Base-by-base conservation (phyloP, 139 green algal genomes). In the Pleodorina starrii region DNA sequence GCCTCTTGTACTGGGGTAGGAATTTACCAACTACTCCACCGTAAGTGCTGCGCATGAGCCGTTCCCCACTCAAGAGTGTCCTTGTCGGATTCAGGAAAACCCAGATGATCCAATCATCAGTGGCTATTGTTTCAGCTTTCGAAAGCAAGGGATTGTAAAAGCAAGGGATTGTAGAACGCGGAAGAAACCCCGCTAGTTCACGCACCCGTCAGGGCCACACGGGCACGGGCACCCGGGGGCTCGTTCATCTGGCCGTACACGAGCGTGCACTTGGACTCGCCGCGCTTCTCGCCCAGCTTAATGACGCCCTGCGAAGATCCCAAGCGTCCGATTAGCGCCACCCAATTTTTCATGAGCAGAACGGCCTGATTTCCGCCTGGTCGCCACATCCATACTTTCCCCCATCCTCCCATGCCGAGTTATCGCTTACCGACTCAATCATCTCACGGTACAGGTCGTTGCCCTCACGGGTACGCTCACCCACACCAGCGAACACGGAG, bases 171-270 rank as follows among this genome's bases (percentile, higher is more conserved):
- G n/a, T n/a, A n/a, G n/a, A n/a, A n/a, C n/a, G n/a, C n/a, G n/a
- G n/a, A n/a, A n/a, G n/a, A n/a, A n/a, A n/a, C n/a, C n/a, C n/a
- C n/a, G n/a, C n/a, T n/a, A n/a, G n/a, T 78, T 71, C 59, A 63
- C 59, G 59, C 50, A 93, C 91, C 91, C 27, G 98, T 99, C 68
- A 99, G 94, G 12, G 97, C 98, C 40, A 99, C 98, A 92, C 98
- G 98, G 25, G 98, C 98, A 90, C 98, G 98, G 17, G 98, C 98
- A 88, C 98, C 98, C 32, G 98, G 98, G 32, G 98, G 98, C 96
- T 99, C 98, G 91, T 99, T 99, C 98, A 99, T 99, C 94, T 99
- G 98, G n/a, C 98, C 98, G 91, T 99, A 99, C 92, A 99, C 98
- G 46, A 99, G 95, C 16, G 98, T 98, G 93, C 97, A 98, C 97